phyloP scores from a whole-genome alignment of 2,329 filamentous ascomycete species.

The Trichoderma hamatum region DNA sequence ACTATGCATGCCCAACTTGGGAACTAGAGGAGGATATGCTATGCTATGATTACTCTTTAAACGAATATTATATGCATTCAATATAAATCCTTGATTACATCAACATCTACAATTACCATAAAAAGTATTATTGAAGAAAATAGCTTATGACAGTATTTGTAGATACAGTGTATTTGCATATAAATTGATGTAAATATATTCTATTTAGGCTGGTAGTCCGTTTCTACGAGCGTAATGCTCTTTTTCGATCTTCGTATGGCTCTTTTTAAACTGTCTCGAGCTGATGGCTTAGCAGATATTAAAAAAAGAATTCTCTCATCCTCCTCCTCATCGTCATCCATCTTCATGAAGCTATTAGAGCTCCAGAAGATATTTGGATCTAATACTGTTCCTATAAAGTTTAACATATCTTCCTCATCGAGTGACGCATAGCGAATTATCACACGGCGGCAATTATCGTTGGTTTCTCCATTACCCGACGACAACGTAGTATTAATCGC shows the following conservation, averaged over 20 bases:
- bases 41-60: background rate
- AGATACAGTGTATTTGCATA: no score
- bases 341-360: background rate
- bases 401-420: background rate
- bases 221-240: background rate
- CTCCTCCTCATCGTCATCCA: background rate
- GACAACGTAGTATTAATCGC: no score
- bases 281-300: background rate
- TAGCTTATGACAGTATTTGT: no score
- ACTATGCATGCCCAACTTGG: background rate
- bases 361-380: no score
- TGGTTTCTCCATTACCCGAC: no score
- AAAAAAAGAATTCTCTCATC: background rate
- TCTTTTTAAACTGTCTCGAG: background rate
- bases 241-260: background rate
- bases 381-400: background rate
- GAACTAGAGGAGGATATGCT: background rate
- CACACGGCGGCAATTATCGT: background rate
- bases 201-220: background rate
- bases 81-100: background rate
- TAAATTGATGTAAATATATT: background rate
- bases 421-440: background rate
- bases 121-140: no score
- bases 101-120: no score
- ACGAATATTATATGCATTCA: background rate